Conservation (phyloP, 2,329 filamentous ascomycete species). For the Alternaria tenuissima region DNA sequence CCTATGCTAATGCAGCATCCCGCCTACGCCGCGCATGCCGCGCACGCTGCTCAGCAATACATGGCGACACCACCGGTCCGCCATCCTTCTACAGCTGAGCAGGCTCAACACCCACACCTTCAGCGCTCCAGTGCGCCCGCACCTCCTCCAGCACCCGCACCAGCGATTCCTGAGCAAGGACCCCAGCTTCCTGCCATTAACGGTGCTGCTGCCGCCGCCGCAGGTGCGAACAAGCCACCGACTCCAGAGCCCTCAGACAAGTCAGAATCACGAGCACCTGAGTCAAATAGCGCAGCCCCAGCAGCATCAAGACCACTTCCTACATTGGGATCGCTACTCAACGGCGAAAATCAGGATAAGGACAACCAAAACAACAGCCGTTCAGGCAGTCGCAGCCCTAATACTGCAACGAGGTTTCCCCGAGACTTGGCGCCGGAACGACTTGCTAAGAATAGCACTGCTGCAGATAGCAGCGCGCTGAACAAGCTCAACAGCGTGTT, state of each 20-base stretch:
- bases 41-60: slow-evolving; percentile 45
- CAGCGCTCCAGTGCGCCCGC: slow-evolving; percentile 42
- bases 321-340: slow-evolving; percentile 44
- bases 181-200: slow-evolving; percentile 50
- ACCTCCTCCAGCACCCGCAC: slow-evolving; percentile 27
- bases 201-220: slow-evolving; percentile 28
- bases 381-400: slow-evolving; percentile 54
- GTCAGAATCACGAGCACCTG: slow-evolving; percentile 54
- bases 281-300: slow-evolving; percentile 35
- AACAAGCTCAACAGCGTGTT: slow-evolving; percentile 48
- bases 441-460: slow-evolving; percentile 44
- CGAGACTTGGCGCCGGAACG: slow-evolving; percentile 45
- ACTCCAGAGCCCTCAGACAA: slow-evolving; percentile 48
- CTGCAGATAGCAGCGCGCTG: slow-evolving; percentile 41
- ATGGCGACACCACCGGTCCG: slow-evolving; percentile 50
- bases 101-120: slow-evolving; percentile 48
- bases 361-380: slow-evolving; percentile 49
- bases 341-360: slow-evolving; percentile 38
- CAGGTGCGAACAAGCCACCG: slow-evolving; percentile 39
- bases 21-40: slow-evolving; percentile 38
- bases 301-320: slow-evolving; percentile 58
- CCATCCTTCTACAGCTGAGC: slow-evolving; percentile 52
- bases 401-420: slow-evolving; percentile 38
- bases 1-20: slow-evolving; percentile 40
- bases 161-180: slow-evolving; percentile 43